Base-by-base conservation (phyloP, 2,329 filamentous ascomycete species). In the Penicillium sp. region DNA sequence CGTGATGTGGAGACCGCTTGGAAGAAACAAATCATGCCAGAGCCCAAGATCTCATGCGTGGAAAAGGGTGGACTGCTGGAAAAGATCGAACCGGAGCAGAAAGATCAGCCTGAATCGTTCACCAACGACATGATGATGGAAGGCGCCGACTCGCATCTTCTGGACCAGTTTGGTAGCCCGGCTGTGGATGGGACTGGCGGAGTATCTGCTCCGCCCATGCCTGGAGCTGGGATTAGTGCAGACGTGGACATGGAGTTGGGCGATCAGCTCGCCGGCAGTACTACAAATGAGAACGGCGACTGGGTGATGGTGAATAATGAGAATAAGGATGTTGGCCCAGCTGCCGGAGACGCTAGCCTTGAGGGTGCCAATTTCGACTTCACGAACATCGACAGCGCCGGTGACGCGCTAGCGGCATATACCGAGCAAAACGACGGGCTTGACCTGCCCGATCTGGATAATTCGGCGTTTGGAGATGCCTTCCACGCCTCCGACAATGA, bases 381-480 rank as follows among this genome's bases (percentile, higher is more conserved):
- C 31, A 83, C 53, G 43, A 65, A 68, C 45, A 67, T 68, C 41
- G 82, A 89, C 61, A 81, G 82, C 16, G 84, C 83, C 0, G 84
- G 82, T 10, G 83, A 87, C 57, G 84, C 83, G 3, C 68, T 88
- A 23, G 81, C 81, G 2, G 78, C 78, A 26, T 87, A 84, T 57
- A 80, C 78, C 28, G 77, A 77, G 11, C 76, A 79, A 10, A 73
- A 78, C 35, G 73, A 74, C 39, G 67, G 67, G 3, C 63, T 74
- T 3, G 74, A 75, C 50, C 60, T 76, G 28, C 79, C 76, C 7
- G 84, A 83, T 48, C 77, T 88, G 71, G 84, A 87, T 32, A 84
- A 89, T 57, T 87, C 83, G 23, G 87, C 86, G 1, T 93, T 93
- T 68, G 87, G 86, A 2, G 86, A 93, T 54, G 87, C 87, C 1